A percentile compares a stretch with the other conserved stretches of the same genome.
Evolutionary conservation across 1,284 basidiomycete genomes (phyloP).

Genomic region (Malassezia psittaci): DNA sequence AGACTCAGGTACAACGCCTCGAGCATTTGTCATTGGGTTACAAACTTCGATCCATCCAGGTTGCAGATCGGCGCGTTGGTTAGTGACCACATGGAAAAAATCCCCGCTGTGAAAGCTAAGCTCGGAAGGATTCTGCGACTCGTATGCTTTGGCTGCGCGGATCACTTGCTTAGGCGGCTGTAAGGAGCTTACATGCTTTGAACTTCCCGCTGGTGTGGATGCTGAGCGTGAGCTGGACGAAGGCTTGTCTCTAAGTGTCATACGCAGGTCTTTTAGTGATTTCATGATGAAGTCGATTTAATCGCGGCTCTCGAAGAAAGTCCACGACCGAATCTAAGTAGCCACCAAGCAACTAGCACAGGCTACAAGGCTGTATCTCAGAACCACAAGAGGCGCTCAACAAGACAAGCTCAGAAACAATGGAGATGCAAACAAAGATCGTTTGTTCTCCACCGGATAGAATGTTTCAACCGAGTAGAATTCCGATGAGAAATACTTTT

Average conservation of each 20-base stretch:
- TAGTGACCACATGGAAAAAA: conserved; percentile 88
- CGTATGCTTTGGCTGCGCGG: conserved; percentile 64
- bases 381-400: too few species aligned
- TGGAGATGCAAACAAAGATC: too few species aligned
- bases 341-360: too few species aligned
- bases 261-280: conserved; percentile 40
- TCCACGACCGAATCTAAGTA: too few species aligned
- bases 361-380: too few species aligned
- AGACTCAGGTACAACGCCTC: conserved; percentile 84
- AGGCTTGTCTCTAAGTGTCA: conserved; percentile 36
- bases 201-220: conserved; percentile 19
- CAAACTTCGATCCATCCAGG: conserved; percentile 50
- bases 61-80: conserved; percentile 51
- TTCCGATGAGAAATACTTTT: too few species aligned
- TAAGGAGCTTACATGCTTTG: conserved; percentile 26
- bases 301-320: too few species aligned
- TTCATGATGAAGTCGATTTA: conserved; percentile 22
- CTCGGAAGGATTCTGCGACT: conserved; percentile 68
- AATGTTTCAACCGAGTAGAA: too few species aligned
- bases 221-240: conserved; percentile 14
- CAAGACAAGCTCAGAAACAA: too few species aligned
- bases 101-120: conserved; percentile 87
- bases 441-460: too few species aligned
- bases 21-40: conserved; percentile 74
- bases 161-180: conserved; percentile 88